Base-by-base conservation (phyloP, 768 basidiomycete species). In the Macrolepiota dolichaula region DNA sequence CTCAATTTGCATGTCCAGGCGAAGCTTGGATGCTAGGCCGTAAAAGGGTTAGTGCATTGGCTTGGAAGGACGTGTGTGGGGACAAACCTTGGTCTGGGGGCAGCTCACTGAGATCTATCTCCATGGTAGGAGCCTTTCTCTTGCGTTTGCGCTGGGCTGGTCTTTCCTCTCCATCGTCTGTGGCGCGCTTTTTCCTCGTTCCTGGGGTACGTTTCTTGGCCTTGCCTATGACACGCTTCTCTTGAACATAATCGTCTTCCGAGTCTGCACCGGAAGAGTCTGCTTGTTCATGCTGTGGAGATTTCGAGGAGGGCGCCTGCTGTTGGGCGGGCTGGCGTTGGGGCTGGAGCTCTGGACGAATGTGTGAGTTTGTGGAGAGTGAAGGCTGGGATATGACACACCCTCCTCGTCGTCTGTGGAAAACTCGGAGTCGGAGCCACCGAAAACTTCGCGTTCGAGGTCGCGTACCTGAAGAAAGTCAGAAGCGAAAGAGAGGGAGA, bases 1-100 rank as follows among this genome's bases (percentile, higher is more conserved):
- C 62, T 96, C 93, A 61, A 98, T 85, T 67, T 87, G 81, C 81
- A 88, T 89, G 68, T 94, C 91, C 36, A 97, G 77, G 1, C 86
- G 85, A 46, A 86, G 73, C 75, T 91, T 91, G 64, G 79, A 87
- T 10, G 87, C 95, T 97, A 71, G 15, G 52, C 29, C 51, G 49
- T 25, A n/a, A 56, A 56, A 7, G 25, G 47, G 19, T 49, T 24
- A 49, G 22, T 11, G 47, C 19, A 10, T 49, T 24, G 40, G 40
- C 40, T 42, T 11, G n/a, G 13, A 27, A 49, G 11, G 47, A 17
- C 25, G 3, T 12, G 13, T 49, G 42, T 2, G 5, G 57, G 32
- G 25, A 73, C 76, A 55, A 62, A 91, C 93, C 91, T 77, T 92
- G 85, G 57, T 93, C 90, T 10, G 89, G 89, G 2, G 88, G 85